Evolutionary conservation across 306 rosid species (phyloP), one percentile per base, ranked within the genome.

Genomic region (Morella rubra): DNA sequence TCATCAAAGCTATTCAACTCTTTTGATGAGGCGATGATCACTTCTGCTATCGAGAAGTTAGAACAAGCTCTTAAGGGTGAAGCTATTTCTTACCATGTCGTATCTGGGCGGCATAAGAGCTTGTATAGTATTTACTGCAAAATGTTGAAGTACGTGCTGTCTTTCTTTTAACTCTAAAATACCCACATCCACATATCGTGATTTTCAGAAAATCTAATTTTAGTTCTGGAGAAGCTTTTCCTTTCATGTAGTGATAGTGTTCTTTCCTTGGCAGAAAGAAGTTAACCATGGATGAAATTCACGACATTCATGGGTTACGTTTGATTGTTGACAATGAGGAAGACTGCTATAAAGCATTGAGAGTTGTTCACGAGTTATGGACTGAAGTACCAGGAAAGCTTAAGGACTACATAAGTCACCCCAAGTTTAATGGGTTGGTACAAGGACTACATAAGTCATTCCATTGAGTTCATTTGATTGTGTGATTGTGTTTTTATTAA

Each of bases 81-180:
- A 82, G 91, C 86, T 73, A 87, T 90, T 66, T 87, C 97, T 45
- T 92, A 92, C 82, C 96, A 89, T 75, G 90, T 82, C 68, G 81
- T 96, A 50, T 91, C 85, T 60, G 99, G 98, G 56, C 86, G 99
- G 79, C 97, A 96, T 42, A 92, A 96, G 83, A 91, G 99, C 96
- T 83, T 91, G 86, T 93, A 90, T 40, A 96, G 99, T 84, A 77
- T 91, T 71, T 84, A 89, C 81, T 79, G 88, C 87, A 96, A 96
- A 84, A 96, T 96, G 98, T 78, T 88, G 77, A 92, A 96, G 99
- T 92, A 88, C 4, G 91, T 24, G 15, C 73, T 64, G 67, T 73
- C 70, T 73, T 78, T 72, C 72, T 69, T 41, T 71, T 46, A 32
- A 61, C 80, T 72, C 73, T 59, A 51, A 22, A 56, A 27, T 65